These are phyloP conservation scores for Saccharum spontaneum DNA, from an alignment of 176 grass and related monocot genomes.

Conservation along the genomic window DNA sequence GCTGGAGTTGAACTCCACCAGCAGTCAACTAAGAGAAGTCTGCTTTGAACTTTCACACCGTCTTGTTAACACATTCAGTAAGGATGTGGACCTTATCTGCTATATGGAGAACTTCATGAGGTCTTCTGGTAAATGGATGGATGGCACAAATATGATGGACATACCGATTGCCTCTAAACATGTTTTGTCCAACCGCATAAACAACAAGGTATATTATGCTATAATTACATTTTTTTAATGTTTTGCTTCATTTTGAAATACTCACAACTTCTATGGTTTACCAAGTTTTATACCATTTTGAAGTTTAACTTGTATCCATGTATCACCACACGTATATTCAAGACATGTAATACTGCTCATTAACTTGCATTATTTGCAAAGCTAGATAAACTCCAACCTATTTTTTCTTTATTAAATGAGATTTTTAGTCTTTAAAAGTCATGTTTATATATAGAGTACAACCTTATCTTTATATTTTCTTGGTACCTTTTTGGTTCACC, in stretches of 20 bases:
- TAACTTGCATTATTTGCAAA: background rate
- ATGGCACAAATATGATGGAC: conserved; percentile 50
- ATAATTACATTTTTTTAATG: background rate
- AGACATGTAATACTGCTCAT: conserved; percentile 10
- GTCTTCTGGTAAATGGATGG: conserved; percentile 62
- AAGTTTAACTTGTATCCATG: background rate
- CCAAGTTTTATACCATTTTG: conserved; percentile 5
- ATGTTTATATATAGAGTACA: conserved; percentile 4
- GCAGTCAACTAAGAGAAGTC: conserved; percentile 62
- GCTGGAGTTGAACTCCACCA: conserved; percentile 58
- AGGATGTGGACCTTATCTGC: conserved; percentile 63
- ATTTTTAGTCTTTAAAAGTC: conserved; percentile 12
- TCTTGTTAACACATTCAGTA: conserved; percentile 53
- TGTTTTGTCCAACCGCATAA: conserved; percentile 45
- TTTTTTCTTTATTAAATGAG: conserved; percentile 16
- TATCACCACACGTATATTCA: background rate
- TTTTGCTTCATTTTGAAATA: conserved; percentile 8
- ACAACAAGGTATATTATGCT: conserved; percentile 48
- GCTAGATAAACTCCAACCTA: conserved; percentile 4
- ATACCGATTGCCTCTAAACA: conserved; percentile 50
- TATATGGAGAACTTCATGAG: conserved; percentile 70
- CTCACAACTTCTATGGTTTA: background rate
- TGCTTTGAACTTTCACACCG: conserved; percentile 72
- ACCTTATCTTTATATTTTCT: background rate
- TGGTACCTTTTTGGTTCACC: background rate